These are phyloP conservation scores for Myriosclerotinia scirpicola DNA, from an alignment of 2,329 filamentous ascomycete genomes.

Conservation along the genomic window DNA sequence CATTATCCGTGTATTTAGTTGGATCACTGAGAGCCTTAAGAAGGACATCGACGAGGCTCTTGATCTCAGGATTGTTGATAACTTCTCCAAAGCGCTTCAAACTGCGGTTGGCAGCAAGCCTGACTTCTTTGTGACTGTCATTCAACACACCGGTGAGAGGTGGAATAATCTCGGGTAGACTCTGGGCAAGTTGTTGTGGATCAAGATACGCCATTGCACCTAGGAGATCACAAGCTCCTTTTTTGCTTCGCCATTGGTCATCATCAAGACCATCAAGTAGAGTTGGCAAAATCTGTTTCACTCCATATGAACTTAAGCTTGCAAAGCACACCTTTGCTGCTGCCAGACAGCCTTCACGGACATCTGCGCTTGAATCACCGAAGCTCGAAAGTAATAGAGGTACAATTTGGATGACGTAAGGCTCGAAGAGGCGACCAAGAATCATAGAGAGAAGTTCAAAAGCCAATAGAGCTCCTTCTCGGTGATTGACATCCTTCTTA, in stretches of 20 bases:
- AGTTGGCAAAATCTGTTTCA: constrained; percentile 90
- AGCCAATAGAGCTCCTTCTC: constrained; percentile 84
- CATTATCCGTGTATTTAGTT: constrained; percentile 94
- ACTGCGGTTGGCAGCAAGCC: constrained; percentile 87
- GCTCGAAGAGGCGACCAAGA: constrained; percentile 87
- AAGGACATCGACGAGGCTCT: constrained; percentile 84
- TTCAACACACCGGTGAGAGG: constrained; percentile 91
- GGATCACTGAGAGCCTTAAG: constrained; percentile 97
- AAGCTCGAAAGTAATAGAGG: constrained; percentile 87
- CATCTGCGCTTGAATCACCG: constrained; percentile 82
- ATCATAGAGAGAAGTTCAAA: constrained; percentile 88
- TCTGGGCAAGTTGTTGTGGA: constrained; percentile 88
- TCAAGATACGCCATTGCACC: constrained; percentile 99
- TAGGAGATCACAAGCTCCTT: constrained; percentile 92
- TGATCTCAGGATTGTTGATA: constrained; percentile 96
- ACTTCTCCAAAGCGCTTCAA: constrained; percentile 98
- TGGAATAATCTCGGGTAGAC: constrained; percentile 93
- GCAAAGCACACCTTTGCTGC: constrained; percentile 94
- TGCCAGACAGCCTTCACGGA: constrained; percentile 88
- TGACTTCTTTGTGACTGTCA: constrained; percentile 97
- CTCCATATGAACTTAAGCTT: constrained; percentile 89
- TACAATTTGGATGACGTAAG: constrained; percentile 93
- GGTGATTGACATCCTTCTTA: constrained; percentile 86
- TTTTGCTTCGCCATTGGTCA: constrained; percentile 96
- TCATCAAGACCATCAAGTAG: constrained; percentile 91